Percentiles rank a stretch among this genome's conserved stretches.
phyloP scores from a whole-genome alignment of 306 rosid species.

The Cyamopsis tetragonoloba region DNA sequence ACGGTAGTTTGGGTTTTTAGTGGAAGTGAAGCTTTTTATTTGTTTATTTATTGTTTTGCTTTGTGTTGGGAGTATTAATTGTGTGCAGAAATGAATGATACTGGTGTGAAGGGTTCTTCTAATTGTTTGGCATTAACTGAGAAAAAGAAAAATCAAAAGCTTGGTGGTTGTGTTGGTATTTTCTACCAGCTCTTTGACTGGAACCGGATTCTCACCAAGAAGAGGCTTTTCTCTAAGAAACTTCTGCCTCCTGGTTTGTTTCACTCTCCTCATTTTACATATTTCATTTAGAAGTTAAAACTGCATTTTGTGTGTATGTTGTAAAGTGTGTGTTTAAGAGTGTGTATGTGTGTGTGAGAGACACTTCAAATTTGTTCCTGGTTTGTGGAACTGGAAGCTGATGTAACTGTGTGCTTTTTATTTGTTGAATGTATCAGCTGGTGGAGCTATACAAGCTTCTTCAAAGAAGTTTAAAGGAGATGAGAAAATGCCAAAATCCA shows the following conservation, averaged over 20 bases:
- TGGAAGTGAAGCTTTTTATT: neutral
- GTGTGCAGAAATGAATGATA: slow-evolving; percentile 47
- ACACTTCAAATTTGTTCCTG: neutral
- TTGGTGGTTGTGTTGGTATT: slow-evolving; percentile 65
- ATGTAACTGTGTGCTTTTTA: slow-evolving; percentile 1
- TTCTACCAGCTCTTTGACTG: slow-evolving; percentile 70
- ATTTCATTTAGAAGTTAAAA: no score
- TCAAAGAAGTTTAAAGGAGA: slow-evolving; percentile 54
- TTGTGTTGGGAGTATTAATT: neutral
- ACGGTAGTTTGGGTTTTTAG: slow-evolving; percentile 2
- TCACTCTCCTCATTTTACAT: neutral
- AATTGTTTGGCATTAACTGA: slow-evolving; percentile 54
- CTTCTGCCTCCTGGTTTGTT: slow-evolving; percentile 61
- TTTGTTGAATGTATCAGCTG: slow-evolving; percentile 33
- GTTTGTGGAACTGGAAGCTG: slow-evolving; percentile 1
- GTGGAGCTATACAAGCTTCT: slow-evolving; percentile 43
- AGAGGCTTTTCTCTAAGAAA: slow-evolving; percentile 63
- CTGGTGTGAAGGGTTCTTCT: slow-evolving; percentile 38
- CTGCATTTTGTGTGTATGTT: no score
- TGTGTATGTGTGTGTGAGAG: neutral
- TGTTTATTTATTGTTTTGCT: neutral
- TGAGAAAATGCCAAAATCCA: slow-evolving; percentile 60
- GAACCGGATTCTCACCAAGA: slow-evolving; percentile 68
- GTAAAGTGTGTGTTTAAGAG: no score
- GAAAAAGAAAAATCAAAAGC: slow-evolving; percentile 46